A percentile compares a stretch with the other conserved stretches of the same genome.
Conservation (phyloP, 2,329 filamentous ascomycete genomes). For the Pseudophaeomoniella oleicola region DNA sequence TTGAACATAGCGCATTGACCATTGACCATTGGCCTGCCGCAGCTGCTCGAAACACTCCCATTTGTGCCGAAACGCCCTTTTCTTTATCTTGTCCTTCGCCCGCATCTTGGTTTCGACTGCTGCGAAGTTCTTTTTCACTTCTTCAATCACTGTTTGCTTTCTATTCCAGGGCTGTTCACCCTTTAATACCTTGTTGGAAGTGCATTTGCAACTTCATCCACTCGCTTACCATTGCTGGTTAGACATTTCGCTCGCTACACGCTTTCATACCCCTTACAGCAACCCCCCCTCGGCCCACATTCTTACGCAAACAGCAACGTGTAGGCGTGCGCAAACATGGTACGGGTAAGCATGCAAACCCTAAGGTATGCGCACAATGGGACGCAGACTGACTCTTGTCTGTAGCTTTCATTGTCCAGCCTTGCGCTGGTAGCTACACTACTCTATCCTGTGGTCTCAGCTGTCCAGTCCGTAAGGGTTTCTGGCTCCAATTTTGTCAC, state of each 20-base stretch:
- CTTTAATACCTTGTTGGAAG: neutral
- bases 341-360: no score
- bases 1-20: neutral
- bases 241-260: neutral
- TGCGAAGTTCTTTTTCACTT: neutral
- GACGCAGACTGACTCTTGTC: neutral
- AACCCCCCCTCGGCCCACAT: no score
- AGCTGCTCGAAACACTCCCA: neutral
- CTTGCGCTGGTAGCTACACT: conserved; percentile 7
- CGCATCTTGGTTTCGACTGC: neutral
- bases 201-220: neutral
- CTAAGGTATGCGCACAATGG: no score
- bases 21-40: no score
- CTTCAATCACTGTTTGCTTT: neutral
- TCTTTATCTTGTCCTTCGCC: neutral
- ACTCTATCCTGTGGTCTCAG: conserved; percentile 30
- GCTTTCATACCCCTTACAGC: no score
- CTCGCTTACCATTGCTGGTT: neutral
- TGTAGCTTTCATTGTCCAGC: neutral
- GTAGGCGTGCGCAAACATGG: no score
- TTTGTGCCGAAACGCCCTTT: no score
- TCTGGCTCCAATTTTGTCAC: conserved; percentile 48
- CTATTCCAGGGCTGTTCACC: neutral
- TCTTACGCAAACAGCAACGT: no score
- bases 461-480: conserved; percentile 42